Conservation (phyloP, 345 rosid species). For the Pistacia integerrima region DNA sequence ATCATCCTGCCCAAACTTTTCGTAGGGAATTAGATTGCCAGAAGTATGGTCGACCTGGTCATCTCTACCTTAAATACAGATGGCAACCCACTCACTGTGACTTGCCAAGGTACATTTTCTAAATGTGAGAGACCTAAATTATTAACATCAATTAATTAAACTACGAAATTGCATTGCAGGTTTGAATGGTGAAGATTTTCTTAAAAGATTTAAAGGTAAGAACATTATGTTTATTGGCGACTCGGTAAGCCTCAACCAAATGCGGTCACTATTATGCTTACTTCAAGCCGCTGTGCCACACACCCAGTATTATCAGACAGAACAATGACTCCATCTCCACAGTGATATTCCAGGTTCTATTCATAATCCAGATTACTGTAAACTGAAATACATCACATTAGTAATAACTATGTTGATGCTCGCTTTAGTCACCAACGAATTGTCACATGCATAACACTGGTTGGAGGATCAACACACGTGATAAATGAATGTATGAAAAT, state of each 20-base stretch:
- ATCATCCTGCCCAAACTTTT: conserved; percentile 60
- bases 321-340: conserved; percentile 17
- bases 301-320: conserved; percentile 34
- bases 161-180: conserved; percentile 28
- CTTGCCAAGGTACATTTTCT: conserved; percentile 54
- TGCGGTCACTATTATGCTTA: conserved; percentile 57
- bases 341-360: conserved; percentile 47
- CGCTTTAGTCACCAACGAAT: no score
- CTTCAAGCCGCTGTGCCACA: conserved; percentile 56
- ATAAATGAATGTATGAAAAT: no score
- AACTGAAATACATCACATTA: not conserved
- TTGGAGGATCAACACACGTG: no score
- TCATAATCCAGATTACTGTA: not conserved
- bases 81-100: conserved; percentile 79
- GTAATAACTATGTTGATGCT: no score
- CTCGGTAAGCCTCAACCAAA: conserved; percentile 60
- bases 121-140: no score
- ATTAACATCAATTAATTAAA: no score
- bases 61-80: conserved; percentile 59
- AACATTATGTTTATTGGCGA: conserved; percentile 67
- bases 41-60: conserved; percentile 81
- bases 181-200: conserved; percentile 49
- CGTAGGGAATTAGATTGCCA: conserved; percentile 81
- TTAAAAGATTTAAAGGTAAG: conserved; percentile 45
- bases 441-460: no score